Evolutionary conservation across 805 yeast genomes (phyloP), one percentile per base, ranked within the genome.

Genomic region (Barnettozyma botsteinii): DNA sequence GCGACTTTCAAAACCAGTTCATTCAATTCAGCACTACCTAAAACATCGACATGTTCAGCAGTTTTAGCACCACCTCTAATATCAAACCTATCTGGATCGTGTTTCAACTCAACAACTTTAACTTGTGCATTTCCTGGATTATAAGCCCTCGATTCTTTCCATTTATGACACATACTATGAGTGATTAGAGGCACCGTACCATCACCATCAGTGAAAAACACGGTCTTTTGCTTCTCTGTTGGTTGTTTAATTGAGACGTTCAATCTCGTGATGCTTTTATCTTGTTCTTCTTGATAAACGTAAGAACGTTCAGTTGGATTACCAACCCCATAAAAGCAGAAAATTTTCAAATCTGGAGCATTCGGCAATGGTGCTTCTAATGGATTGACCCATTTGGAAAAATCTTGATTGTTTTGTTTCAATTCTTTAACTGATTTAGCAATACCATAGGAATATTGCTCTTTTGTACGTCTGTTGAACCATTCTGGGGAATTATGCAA

Each of bases 41-140:
- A 68, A 34, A 93, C 89, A 58, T 93, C 98, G 22, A 93, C 98
- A 61, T 93, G 98, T 54, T 93, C 98, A 1, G 98, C 97, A 1
- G 97, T 91, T 58, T 84, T 85, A 10, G 96, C 94, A 12, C 98
- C 98, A 20, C 98, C 98, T 49, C 98, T 74, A 25, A 93, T 85
- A 64, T 93, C 98, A 53, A 85, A 88, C 49, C 85, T 67, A 55
- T 86, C 95, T 0, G 98, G 98, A 57, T 89, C 94, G 55, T 93
- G 96, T 53, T 76, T 74, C 67, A 93, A 82, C 63, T 93, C 98
- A 12, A 91, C 96, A 35, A 88, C 71, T 18, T 77, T 89, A 17
- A 91, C 94, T 15, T 68, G 54, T 2, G 77, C 62, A 8, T 73
- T 70, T 1, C 85, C 95, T 2, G 98, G 98, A 58, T 93, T 93